Percentiles rank a stretch among this genome's conserved stretches.
phyloP scores from a whole-genome alignment of 164 flowering plant genomes.

The Magnolia officinalis region DNA sequence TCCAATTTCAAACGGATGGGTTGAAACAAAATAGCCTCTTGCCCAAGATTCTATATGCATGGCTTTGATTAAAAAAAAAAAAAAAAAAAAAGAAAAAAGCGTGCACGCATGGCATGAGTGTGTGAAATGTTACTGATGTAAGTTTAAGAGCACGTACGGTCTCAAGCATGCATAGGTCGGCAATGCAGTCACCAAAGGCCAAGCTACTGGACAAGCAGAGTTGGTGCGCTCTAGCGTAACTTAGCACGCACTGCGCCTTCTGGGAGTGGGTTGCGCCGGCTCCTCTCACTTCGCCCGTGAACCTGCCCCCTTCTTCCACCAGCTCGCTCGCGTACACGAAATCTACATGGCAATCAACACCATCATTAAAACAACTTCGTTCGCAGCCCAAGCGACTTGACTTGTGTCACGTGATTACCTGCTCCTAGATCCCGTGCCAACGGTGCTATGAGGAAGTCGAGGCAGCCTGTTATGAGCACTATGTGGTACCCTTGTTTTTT shows the following conservation, averaged over 20 bases:
- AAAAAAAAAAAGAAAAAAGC: too few species aligned
- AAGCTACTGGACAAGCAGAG: not conserved
- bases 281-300: not conserved
- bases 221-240: not conserved
- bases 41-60: too few species aligned
- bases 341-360: not conserved
- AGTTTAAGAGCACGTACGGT: too few species aligned
- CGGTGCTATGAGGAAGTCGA: not conserved
- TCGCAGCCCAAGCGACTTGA: too few species aligned
- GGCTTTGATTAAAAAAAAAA: too few species aligned
- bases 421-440: slow-evolving; percentile 1
- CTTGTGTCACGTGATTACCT: not conserved
- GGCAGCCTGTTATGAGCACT: not conserved
- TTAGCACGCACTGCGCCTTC: not conserved
- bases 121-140: too few species aligned
- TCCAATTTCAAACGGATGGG: too few species aligned
- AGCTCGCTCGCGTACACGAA: slow-evolving; percentile 1
- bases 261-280: not conserved
- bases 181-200: not conserved
- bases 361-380: not conserved
- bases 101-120: too few species aligned
- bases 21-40: too few species aligned
- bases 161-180: too few species aligned
- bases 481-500: not conserved
- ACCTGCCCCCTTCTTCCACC: not conserved